A percentile compares a stretch with the other conserved stretches of the same genome.
These are phyloP conservation scores for Kitagawia praeruptora DNA, from an alignment of 129 eudicot genomes.

Conservation along the genomic window DNA sequence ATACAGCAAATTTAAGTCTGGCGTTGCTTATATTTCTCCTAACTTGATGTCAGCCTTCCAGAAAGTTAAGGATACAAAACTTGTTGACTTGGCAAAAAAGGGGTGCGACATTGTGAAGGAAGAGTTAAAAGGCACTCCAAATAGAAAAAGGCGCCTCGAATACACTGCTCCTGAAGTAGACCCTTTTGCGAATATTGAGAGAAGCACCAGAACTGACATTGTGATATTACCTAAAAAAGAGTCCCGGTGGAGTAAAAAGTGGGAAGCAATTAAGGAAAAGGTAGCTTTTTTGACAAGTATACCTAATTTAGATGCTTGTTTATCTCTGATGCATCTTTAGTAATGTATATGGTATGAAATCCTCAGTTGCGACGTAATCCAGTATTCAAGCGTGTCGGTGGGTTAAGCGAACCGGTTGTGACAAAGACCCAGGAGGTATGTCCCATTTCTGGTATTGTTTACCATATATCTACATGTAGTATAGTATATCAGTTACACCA, in stretches of 20 bases:
- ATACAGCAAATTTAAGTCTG: constrained; percentile 59
- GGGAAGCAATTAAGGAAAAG: constrained; percentile 76
- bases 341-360: constrained; percentile 14
- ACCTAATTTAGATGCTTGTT: neutral
- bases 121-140: constrained; percentile 66
- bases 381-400: constrained; percentile 61
- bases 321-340: constrained; percentile 1
- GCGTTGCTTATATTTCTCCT: constrained; percentile 48
- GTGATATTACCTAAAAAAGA: constrained; percentile 67
- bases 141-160: constrained; percentile 54
- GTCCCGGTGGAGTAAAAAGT: constrained; percentile 71
- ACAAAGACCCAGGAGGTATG: constrained; percentile 88
- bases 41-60: constrained; percentile 48
- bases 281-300: constrained; percentile 20
- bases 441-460: neutral
- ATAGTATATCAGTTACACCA: neutral
- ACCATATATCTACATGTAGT: neutral
- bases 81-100: constrained; percentile 67
- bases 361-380: constrained; percentile 78
- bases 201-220: constrained; percentile 72
- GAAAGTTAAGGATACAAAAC: constrained; percentile 76
- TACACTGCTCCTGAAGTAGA: constrained; percentile 38
- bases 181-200: constrained; percentile 52
- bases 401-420: constrained; percentile 79
- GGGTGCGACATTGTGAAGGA: constrained; percentile 80